These are phyloP conservation scores for Craterostigma plantagineum DNA, from an alignment of 257 asterid species.

Conservation along the genomic window DNA sequence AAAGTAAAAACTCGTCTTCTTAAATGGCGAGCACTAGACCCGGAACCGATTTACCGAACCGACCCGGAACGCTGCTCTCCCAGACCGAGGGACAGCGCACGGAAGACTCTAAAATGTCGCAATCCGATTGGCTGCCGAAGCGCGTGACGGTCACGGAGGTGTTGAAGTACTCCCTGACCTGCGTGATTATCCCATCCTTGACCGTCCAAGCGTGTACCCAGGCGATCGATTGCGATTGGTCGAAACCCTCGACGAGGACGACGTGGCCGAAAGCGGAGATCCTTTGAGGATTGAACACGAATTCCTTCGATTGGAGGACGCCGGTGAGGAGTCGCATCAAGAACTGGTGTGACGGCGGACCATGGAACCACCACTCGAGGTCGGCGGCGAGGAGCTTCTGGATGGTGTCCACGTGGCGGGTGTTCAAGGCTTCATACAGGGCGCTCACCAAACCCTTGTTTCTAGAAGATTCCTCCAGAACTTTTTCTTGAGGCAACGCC, in stretches of 20 bases:
- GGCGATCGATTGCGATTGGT: constrained; percentile 35
- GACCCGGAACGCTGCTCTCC: constrained; percentile 70
- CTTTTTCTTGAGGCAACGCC: constrained; percentile 46
- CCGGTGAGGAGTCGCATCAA: constrained; percentile 96
- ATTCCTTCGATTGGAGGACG: constrained; percentile 5
- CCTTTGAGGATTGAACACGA: constrained; percentile 54
- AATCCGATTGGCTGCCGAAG: constrained; percentile 21
- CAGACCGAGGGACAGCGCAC: constrained; percentile 63
- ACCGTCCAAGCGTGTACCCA: constrained; percentile 99
- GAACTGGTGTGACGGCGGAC: constrained; percentile 93
- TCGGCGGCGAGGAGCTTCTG: constrained; percentile 72
- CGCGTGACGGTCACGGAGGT: constrained; percentile 87
- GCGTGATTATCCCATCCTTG: constrained; percentile 85
- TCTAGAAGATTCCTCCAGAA: constrained; percentile 65
- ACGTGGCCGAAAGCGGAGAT: constrained; percentile 60
- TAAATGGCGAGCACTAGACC: constrained; percentile 38
- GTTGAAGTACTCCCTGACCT: constrained; percentile 87
- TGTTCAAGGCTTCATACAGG: constrained; percentile 89
- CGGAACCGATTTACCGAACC: constrained; percentile 80
- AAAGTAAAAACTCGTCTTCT: not conserved
- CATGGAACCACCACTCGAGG: constrained; percentile 99
- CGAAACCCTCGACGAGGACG: constrained; percentile 80
- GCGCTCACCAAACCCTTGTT: constrained; percentile 91
- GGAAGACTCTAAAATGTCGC: constrained; percentile 13
- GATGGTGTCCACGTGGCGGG: constrained; percentile 54